Conservation (phyloP, 495 filamentous ascomycete species). For the Talaromyces wortmannii region DNA sequence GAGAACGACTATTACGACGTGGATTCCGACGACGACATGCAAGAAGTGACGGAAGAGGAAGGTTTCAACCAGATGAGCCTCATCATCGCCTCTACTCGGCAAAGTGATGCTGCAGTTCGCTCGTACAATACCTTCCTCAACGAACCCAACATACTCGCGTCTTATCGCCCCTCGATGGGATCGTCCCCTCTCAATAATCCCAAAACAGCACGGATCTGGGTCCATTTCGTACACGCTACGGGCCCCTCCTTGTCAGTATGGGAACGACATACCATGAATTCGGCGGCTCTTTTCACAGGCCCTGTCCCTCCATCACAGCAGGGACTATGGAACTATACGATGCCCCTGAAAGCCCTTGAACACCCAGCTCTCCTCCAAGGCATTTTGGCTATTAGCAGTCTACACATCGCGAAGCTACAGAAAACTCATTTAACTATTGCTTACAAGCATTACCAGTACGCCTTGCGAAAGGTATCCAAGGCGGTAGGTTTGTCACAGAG, state of each 20-base stretch:
- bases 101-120: conserved; percentile 43
- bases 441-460: conserved; percentile 86
- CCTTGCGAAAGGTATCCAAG: conserved; percentile 67
- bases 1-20: conserved; percentile 55
- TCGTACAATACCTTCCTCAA: conserved; percentile 62
- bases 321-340: conserved; percentile 79
- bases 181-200: conserved; percentile 79
- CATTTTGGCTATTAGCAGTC: conserved; percentile 79
- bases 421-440: conserved; percentile 65
- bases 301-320: conserved; percentile 63
- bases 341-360: conserved; percentile 78
- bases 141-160: conserved; percentile 64
- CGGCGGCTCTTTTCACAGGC: conserved; percentile 61
- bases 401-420: conserved; percentile 85
- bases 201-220: conserved; percentile 79
- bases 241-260: conserved; percentile 83
- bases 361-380: conserved; percentile 84
- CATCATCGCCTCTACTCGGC: conserved; percentile 42
- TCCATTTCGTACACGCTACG: conserved; percentile 87
- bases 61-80: conserved; percentile 42
- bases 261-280: conserved; percentile 76
- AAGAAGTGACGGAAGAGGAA: conserved; percentile 44
- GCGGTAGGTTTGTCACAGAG: conserved; percentile 63
- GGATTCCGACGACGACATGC: conserved; percentile 62
- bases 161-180: conserved; percentile 65